Percentiles rank a stretch among this genome's conserved stretches.
Evolutionary conservation across 139 green algal genomes (phyloP).

Genomic region (Astrephomene gubernaculifera): DNA sequence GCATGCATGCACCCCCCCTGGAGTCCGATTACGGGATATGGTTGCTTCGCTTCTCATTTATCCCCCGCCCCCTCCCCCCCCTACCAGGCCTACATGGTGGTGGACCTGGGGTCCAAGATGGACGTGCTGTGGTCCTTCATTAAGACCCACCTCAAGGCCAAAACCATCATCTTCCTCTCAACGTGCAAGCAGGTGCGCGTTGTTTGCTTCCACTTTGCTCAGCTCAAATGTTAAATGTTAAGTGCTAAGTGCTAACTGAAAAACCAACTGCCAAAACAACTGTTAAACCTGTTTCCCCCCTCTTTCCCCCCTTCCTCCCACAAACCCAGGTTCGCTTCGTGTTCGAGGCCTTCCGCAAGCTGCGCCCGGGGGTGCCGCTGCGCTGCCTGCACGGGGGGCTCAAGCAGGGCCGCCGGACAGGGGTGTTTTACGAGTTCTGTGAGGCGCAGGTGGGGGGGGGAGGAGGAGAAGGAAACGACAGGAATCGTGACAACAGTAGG

Average conservation of each 20-base stretch:
- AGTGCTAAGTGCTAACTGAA: too few species aligned
- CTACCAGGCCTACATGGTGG: constrained; percentile 76
- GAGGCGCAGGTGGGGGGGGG: constrained; percentile 49
- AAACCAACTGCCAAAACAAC: too few species aligned
- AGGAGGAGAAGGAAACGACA: too few species aligned
- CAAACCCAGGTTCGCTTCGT: constrained; percentile 87
- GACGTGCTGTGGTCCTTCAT: constrained; percentile 97
- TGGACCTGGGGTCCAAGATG: constrained; percentile 86
- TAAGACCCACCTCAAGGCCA: constrained; percentile 86
- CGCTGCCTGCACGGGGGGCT: constrained; percentile 93
- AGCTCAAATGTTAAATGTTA: too few species aligned
- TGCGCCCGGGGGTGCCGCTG: constrained; percentile 92
- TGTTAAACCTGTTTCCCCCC: too few species aligned
- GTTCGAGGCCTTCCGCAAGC: constrained; percentile 90
- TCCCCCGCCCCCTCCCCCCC: not conserved
- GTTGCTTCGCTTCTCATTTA: too few species aligned
- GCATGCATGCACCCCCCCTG: too few species aligned
- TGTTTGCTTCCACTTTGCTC: not conserved
- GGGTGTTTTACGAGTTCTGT: constrained; percentile 88
- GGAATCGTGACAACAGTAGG: too few species aligned
- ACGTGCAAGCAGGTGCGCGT: constrained; percentile 96
- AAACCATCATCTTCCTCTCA: constrained; percentile 94
- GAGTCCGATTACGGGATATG: too few species aligned
- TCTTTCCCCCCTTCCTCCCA: not conserved
- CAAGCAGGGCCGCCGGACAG: constrained; percentile 95